These are phyloP conservation scores for Tetrapyrgos nigripes DNA, from an alignment of 1,284 basidiomycete species.

Conservation along the genomic window DNA sequence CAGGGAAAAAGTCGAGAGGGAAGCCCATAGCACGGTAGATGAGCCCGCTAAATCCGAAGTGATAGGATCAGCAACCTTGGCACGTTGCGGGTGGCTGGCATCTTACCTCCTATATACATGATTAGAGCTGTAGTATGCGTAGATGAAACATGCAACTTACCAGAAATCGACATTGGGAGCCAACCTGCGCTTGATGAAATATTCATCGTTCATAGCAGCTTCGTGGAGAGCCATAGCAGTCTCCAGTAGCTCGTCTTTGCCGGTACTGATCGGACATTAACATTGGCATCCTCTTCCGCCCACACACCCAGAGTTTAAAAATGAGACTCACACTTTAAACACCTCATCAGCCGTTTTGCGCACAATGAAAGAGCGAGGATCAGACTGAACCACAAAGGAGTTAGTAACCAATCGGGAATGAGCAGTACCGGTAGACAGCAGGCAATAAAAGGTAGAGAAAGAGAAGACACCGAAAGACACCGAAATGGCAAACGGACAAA, in stretches of 20 bases:
- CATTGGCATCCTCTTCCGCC: constrained; percentile 1
- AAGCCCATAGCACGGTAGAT: constrained; percentile 92
- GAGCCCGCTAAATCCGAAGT: constrained; percentile 60
- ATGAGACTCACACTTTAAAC: constrained; percentile 77
- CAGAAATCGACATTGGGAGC: constrained; percentile 88
- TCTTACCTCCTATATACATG: constrained; percentile 52
- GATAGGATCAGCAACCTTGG: background rate
- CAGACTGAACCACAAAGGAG: constrained; percentile 75
- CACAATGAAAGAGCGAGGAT: constrained; percentile 88
- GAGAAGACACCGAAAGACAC: no score
- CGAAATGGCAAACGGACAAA: background rate
- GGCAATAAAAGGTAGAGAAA: background rate
- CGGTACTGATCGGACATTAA: constrained; percentile 58
- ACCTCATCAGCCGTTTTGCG: constrained; percentile 89
- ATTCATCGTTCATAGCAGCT: constrained; percentile 87
- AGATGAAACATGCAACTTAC: constrained; percentile 45
- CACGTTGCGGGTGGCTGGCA: constrained; percentile 28
- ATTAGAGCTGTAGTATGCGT: constrained; percentile 13
- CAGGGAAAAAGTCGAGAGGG: constrained; percentile 90
- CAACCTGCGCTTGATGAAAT: constrained; percentile 77
- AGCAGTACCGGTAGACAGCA: no score
- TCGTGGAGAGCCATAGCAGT: constrained; percentile 90
- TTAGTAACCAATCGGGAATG: no score
- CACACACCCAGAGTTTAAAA: constrained; percentile 1
- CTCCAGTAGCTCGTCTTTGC: constrained; percentile 81